Evolutionary conservation across 306 rosid species (phyloP).

Genomic region (Vicia sativa): DNA sequence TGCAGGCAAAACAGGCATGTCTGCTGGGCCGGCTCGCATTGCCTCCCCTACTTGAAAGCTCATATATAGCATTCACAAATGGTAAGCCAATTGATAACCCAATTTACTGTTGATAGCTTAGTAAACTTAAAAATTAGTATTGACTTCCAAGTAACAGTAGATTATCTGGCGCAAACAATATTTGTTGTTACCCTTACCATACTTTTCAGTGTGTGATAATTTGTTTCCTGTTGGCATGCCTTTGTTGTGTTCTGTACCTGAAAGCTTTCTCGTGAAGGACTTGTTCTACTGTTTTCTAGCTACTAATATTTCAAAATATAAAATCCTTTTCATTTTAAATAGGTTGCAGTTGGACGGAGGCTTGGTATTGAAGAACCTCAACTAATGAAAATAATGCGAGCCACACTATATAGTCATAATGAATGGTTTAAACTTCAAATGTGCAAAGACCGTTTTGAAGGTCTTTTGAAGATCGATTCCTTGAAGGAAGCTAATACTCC

Average conservation of each 20-base stretch:
- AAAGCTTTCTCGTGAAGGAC: constrained; percentile 20
- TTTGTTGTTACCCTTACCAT: background rate
- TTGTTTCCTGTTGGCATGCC: background rate
- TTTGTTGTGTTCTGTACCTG: constrained; percentile 11
- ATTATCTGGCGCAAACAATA: background rate
- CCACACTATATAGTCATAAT: constrained; percentile 75
- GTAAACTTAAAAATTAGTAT: constrained; percentile 6
- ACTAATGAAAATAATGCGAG: constrained; percentile 91
- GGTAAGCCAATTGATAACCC: background rate
- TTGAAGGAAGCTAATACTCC: constrained; percentile 76
- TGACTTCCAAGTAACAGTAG: constrained; percentile 7
- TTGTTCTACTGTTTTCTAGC: constrained; percentile 9
- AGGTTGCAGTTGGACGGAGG: constrained; percentile 92
- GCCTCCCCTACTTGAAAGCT: no score
- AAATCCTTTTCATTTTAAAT: constrained; percentile 32
- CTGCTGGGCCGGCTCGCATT: no score
- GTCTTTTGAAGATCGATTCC: constrained; percentile 77
- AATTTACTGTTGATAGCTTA: constrained; percentile 7
- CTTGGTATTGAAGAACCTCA: constrained; percentile 96
- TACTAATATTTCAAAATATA: constrained; percentile 1
- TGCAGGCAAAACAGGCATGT: no score
- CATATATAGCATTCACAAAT: background rate
- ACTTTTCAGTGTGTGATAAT: constrained; percentile 1
- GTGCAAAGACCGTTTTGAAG: constrained; percentile 96
- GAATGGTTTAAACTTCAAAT: constrained; percentile 98